Percentiles rank a stretch among this genome's conserved stretches.
Conservation (phyloP, 2,329 filamentous ascomycete species). For the Ophiostoma quercus region DNA sequence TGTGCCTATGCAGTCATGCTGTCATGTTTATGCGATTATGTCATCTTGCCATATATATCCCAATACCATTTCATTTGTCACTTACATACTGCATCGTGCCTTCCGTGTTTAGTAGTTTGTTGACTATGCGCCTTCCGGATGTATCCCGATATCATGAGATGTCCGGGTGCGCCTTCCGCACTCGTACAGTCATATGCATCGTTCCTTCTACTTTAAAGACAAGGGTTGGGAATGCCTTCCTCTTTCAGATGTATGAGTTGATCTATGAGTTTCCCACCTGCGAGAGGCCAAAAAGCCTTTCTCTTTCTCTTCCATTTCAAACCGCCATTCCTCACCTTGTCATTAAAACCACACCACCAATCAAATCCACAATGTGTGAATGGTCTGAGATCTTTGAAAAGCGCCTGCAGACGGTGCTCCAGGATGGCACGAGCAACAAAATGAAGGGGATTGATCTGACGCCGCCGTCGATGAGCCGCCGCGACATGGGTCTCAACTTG, state of each 20-base stretch:
- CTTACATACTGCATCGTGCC: background rate
- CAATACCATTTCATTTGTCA: constrained; percentile 7
- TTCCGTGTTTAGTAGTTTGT: background rate
- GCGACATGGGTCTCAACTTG: background rate
- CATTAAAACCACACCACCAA: background rate
- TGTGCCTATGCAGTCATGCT: constrained; percentile 3
- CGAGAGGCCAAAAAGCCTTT: background rate
- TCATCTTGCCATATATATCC: background rate
- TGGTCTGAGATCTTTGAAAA: constrained; percentile 26
- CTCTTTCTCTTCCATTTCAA: background rate
- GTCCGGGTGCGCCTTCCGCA: background rate
- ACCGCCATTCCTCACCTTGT: background rate
- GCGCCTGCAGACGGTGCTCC: constrained; percentile 24
- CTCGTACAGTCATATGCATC: background rate
- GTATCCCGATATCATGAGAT: background rate
- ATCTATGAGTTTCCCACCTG: background rate
- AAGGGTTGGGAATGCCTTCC: background rate
- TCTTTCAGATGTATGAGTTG: background rate
- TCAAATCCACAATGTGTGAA: constrained; percentile 18
- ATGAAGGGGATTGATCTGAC: constrained; percentile 17
- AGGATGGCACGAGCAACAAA: constrained; percentile 5
- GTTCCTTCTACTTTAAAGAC: background rate
- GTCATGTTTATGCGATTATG: constrained; percentile 10
- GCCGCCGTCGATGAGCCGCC: constrained; percentile 21
- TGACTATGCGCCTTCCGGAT: background rate